These are phyloP conservation scores for Pittosporum tobira DNA, from an alignment of 129 eudicot species.

Conservation along the genomic window DNA sequence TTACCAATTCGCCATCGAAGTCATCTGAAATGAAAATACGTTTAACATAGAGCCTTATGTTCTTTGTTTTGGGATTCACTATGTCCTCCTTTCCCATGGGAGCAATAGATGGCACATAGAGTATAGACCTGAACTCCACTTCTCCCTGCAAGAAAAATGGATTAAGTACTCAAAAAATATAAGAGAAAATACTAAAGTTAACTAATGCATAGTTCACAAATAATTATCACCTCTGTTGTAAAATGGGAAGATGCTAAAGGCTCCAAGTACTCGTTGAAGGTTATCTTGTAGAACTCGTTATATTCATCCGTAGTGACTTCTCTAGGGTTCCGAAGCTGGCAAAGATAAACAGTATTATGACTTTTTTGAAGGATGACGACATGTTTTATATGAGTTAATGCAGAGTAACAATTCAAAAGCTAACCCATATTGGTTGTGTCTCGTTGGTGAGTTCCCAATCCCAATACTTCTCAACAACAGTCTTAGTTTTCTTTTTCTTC, in stretches of 20 bases:
- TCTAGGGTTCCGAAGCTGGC: slow-evolving; percentile 87
- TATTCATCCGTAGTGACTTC: slow-evolving; percentile 81
- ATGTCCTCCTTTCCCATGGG: slow-evolving; percentile 79
- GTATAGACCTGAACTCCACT: slow-evolving; percentile 86
- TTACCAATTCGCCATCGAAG: slow-evolving; percentile 96
- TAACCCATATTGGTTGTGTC: slow-evolving; percentile 98
- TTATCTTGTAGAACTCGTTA: slow-evolving; percentile 83
- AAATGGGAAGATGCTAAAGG: slow-evolving; percentile 97
- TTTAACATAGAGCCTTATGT: slow-evolving; percentile 87
- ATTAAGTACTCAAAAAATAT: not conserved
- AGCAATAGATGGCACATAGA: slow-evolving; percentile 74
- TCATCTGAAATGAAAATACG: slow-evolving; percentile 94
- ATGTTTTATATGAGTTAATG: not conserved
- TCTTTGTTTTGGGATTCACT: slow-evolving; percentile 75
- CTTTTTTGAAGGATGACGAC: not conserved
- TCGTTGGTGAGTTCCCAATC: slow-evolving; percentile 95
- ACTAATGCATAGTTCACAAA: no score
- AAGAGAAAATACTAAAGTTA: not conserved
- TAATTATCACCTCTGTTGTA: slow-evolving; percentile 65
- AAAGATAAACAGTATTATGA: slow-evolving; percentile 8
- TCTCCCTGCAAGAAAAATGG: slow-evolving; percentile 56
- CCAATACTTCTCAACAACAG: slow-evolving; percentile 92
- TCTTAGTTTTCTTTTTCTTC: slow-evolving; percentile 95
- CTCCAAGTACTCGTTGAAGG: slow-evolving; percentile 78
- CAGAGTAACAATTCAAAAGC: slow-evolving; percentile 10